A percentile compares a stretch with the other conserved stretches of the same genome.
Conservation (phyloP, 306 rosid genomes). For the Macrotyloma uniflorum region DNA sequence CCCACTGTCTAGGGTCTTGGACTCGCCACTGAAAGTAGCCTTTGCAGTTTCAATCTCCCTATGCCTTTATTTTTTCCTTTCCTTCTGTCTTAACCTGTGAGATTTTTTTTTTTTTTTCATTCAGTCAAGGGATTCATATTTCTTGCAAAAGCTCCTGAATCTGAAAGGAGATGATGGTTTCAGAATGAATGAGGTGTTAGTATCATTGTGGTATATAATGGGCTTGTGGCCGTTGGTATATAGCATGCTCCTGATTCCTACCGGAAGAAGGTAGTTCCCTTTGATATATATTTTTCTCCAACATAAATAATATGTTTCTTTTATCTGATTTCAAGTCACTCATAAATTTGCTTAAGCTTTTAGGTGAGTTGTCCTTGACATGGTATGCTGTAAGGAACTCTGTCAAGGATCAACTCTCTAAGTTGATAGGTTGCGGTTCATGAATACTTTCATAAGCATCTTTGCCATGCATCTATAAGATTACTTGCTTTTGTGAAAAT, state of each 20-base stretch:
- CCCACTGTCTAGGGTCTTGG: too few relatives aligned
- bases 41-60: neutral
- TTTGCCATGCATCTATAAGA: conserved; percentile 1
- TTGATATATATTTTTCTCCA: neutral
- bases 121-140: conserved; percentile 78
- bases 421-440: neutral
- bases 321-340: neutral
- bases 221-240: conserved; percentile 93
- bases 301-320: neutral
- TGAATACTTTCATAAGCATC: neutral
- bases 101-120: neutral
- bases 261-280: conserved; percentile 78
- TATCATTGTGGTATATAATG: conserved; percentile 86
- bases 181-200: conserved; percentile 81
- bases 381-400: neutral
- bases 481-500: neutral
- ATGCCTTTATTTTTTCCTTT: neutral
- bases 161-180: conserved; percentile 87
- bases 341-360: neutral
- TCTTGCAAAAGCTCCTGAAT: conserved; percentile 76
- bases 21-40: neutral
- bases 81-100: neutral
- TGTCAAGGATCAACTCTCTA: neutral
- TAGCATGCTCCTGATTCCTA: conserved; percentile 81
- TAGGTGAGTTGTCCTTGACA: neutral